Conservation (phyloP, 2,329 filamentous ascomycete species). For the Tolypocladium inflatum region DNA sequence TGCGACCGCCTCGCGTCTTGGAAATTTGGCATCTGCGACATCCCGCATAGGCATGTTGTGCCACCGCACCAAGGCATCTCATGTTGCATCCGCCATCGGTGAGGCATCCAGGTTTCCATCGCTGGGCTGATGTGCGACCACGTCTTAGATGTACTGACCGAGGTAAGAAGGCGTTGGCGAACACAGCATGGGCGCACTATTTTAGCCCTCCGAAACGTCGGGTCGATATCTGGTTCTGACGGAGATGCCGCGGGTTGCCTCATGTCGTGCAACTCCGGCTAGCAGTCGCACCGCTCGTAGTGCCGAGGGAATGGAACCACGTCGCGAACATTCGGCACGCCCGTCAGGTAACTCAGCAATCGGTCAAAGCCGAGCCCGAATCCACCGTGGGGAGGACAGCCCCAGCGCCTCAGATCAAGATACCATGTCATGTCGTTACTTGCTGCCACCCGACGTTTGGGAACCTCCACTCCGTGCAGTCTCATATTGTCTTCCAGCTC, state of each 20-base stretch:
- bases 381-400: slow-evolving; percentile 84
- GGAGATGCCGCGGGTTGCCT: background rate
- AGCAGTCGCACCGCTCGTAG: slow-evolving; percentile 54
- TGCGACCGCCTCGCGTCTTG: background rate
- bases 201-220: background rate
- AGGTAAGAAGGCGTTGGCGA: slow-evolving; percentile 1
- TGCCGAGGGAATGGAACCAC: slow-evolving; percentile 79
- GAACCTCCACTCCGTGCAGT: slow-evolving; percentile 49
- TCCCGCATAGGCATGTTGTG: background rate
- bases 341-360: slow-evolving; percentile 72
- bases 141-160: background rate
- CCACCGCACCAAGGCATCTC: background rate
- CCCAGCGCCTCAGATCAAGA: slow-evolving; percentile 77
- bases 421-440: slow-evolving; percentile 63
- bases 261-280: slow-evolving; percentile 5
- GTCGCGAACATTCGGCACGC: slow-evolving; percentile 74
- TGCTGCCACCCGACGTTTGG: slow-evolving; percentile 16
- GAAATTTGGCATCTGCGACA: background rate
- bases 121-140: background rate
- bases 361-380: slow-evolving; percentile 89
- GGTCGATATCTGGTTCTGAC: background rate
- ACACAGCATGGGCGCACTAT: background rate
- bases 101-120: background rate
- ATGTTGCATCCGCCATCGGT: background rate
- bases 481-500: slow-evolving; percentile 63